Evolutionary conservation across 2,329 filamentous ascomycete genomes (phyloP).

Genomic region (Fusarium agapanthi): DNA sequence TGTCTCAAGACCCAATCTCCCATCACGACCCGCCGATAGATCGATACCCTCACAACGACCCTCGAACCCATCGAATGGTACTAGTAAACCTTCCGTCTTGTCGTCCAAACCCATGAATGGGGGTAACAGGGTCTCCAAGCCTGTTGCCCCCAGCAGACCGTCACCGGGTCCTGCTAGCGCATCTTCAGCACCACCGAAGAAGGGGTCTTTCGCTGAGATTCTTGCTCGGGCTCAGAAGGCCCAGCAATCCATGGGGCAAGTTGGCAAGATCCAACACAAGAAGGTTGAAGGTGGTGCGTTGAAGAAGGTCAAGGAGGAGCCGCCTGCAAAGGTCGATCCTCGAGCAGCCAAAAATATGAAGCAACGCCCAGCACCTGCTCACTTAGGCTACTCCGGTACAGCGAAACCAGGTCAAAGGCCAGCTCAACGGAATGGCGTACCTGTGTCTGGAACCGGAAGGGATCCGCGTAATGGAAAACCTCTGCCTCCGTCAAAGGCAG

Average conservation of each 20-base stretch:
- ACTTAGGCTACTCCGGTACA: constrained; percentile 45
- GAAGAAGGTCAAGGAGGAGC: constrained; percentile 57
- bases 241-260: constrained; percentile 66
- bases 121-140: constrained; percentile 37
- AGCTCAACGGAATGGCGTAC: constrained; percentile 35
- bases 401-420: constrained; percentile 45
- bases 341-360: constrained; percentile 34
- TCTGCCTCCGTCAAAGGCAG: constrained; percentile 24
- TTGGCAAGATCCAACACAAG: constrained; percentile 80
- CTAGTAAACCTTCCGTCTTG: constrained; percentile 27
- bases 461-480: constrained; percentile 36
- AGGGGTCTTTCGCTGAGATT: constrained; percentile 78
- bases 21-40: constrained; percentile 41
- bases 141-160: constrained; percentile 34
- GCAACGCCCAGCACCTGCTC: constrained; percentile 18
- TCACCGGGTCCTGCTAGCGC: constrained; percentile 46
- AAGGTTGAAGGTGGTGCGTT: constrained; percentile 69
- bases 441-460: constrained; percentile 37
- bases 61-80: constrained; percentile 21
- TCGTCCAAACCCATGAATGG: constrained; percentile 43
- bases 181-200: constrained; percentile 67
- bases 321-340: constrained; percentile 39
- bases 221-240: constrained; percentile 76
- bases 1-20: constrained; percentile 28
- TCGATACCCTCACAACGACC: constrained; percentile 37